Conservation (phyloP, 106 monocot genomes). For the Xerophyta viscosa region DNA sequence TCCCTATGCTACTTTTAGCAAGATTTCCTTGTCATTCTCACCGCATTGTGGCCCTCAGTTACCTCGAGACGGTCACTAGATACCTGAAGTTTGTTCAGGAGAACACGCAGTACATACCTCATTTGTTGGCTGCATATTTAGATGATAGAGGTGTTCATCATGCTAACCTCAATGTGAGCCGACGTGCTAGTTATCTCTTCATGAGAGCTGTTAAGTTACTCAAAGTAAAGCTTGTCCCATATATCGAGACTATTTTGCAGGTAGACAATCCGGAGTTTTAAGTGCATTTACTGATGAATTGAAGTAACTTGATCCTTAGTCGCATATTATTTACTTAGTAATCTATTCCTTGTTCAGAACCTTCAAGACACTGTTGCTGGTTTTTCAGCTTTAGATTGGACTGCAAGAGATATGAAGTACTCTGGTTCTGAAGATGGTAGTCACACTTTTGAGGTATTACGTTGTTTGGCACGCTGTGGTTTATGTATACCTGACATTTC, state of each 20-base stretch:
- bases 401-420: conserved; percentile 44
- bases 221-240: conserved; percentile 75
- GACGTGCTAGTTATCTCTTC: conserved; percentile 82
- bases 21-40: conserved; percentile 77
- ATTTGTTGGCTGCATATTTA: conserved; percentile 60
- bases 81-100: conserved; percentile 93
- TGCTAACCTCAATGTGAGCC: conserved; percentile 59
- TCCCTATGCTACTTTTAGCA: conserved; percentile 64
- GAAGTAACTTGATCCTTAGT: too few relatives aligned
- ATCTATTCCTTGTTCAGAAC: conserved; percentile 39
- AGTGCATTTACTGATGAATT: too few relatives aligned
- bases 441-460: conserved; percentile 83
- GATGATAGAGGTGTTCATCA: conserved; percentile 90
- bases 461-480: not conserved
- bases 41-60: conserved; percentile 75
- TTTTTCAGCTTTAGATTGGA: conserved; percentile 62
- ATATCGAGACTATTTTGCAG: conserved; percentile 73
- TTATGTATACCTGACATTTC: not conserved
- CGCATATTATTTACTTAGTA: not conserved
- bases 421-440: conserved; percentile 85
- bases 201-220: conserved; percentile 91
- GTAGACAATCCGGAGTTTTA: conserved; percentile 31
- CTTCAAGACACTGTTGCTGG: conserved; percentile 54
- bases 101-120: conserved; percentile 69
- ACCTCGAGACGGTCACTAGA: conserved; percentile 74